These are phyloP conservation scores for Peronospora destructor DNA, from an alignment of 352 stramenopile species.

Conservation along the genomic window DNA sequence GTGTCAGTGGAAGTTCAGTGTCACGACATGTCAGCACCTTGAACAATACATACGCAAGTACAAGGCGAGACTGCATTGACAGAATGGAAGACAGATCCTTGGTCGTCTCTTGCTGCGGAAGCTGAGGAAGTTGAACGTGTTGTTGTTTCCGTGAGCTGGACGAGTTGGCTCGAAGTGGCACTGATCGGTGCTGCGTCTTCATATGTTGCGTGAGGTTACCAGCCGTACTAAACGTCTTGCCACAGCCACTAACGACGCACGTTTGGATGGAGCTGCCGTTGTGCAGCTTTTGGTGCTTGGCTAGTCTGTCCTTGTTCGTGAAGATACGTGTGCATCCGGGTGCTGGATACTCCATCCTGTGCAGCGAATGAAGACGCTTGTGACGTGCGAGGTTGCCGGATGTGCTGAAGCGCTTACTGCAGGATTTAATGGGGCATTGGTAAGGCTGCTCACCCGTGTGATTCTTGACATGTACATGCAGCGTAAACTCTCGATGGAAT, in stretches of 20 bases:
- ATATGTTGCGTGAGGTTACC: slow-evolving; percentile 60
- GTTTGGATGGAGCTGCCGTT: slow-evolving; percentile 45
- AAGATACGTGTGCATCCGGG: slow-evolving; percentile 45
- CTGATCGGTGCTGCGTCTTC: slow-evolving; percentile 47
- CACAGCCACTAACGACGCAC: slow-evolving; percentile 41
- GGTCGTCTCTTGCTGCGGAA: slow-evolving; percentile 11
- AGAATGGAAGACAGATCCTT: slow-evolving; percentile 14
- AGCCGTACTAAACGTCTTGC: slow-evolving; percentile 55
- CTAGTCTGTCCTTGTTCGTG: slow-evolving; percentile 50
- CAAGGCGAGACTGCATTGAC: slow-evolving; percentile 23
- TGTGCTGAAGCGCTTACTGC: slow-evolving; percentile 50
- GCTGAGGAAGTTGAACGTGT: slow-evolving; percentile 8
- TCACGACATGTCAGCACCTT: too few species aligned
- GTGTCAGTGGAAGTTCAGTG: too few species aligned
- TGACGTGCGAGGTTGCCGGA: slow-evolving; percentile 56
- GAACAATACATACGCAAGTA: too few species aligned
- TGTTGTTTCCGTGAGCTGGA: slow-evolving; percentile 12
- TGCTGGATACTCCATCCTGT: slow-evolving; percentile 52
- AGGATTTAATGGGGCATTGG: slow-evolving; percentile 41
- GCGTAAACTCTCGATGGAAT: slow-evolving; percentile 22
- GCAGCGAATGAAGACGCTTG: slow-evolving; percentile 54
- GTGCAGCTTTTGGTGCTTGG: slow-evolving; percentile 52
- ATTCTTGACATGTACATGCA: slow-evolving; percentile 65
- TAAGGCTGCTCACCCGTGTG: slow-evolving; percentile 72
- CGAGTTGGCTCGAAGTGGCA: slow-evolving; percentile 10